Base-by-base conservation (phyloP, 345 rosid species). In the Hirschfeldia incana region DNA sequence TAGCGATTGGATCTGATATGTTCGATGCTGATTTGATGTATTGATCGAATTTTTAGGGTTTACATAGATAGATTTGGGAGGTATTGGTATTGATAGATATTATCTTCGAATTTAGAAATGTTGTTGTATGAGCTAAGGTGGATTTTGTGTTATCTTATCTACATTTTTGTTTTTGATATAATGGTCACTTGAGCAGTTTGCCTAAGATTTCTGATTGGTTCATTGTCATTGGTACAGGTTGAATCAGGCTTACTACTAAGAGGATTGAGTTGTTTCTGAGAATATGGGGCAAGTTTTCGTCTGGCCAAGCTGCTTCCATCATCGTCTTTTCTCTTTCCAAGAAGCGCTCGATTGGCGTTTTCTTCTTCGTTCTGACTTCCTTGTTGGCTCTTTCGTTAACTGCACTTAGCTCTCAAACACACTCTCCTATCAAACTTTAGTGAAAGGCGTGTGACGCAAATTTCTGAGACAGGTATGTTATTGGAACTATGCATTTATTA, bases 281-380 rank as follows among this genome's bases (percentile, higher is more conserved):
- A 84, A 2, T 79, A 95, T 95, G 99, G 99, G 86, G 87, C 79
- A 76, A 83, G 88, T 69, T 78, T 83, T 79, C 66, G 75, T 87
- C 82, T 86, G 86, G 91, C 87, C 93, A 82, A 90, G 86, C 81
- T 87, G 88, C 89, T 86, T 78, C 87, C 86, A 67, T 78, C 85
- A 74, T 78, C 85, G 80, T 77, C 89, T 78, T 81, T 84, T 89
- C 80, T 88, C 93, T 62, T 86, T 90, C 86, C 94, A 89, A 86
- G 93, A 91, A 93, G 92, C 86, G 84, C 97, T 95, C 27, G 91
- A 90, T 67, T 91, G 97, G 99, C 92, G 96, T 87, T 91, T 91
- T 85, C 86, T 88, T 67, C 80, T 85, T 78, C 87, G 69, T 85
- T 90, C 96, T 85, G 92, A 89, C 84, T 91, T 90, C 77, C 92